Evolutionary conservation across 1,284 basidiomycete genomes (phyloP).

Genomic region (Testicularia cyperi): DNA sequence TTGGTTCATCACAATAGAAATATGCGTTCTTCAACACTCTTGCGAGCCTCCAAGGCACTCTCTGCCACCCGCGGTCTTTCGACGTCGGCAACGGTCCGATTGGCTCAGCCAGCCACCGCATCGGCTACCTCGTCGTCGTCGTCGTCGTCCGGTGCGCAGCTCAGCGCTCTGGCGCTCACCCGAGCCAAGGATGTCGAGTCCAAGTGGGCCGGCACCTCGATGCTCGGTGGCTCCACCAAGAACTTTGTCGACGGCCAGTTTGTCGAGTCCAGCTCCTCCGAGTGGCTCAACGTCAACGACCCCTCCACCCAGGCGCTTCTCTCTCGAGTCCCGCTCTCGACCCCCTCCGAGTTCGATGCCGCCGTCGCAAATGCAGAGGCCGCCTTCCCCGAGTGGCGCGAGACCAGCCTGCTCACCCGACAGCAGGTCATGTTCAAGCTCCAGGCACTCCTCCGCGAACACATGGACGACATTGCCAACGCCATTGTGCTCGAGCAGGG

Average conservation of each 20-base stretch:
- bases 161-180: slow-evolving; percentile 38
- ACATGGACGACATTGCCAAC: slow-evolving; percentile 62
- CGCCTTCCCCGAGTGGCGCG: slow-evolving; percentile 87
- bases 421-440: slow-evolving; percentile 80
- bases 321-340: slow-evolving; percentile 86
- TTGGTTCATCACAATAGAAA: too few species aligned
- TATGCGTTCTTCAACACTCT: slow-evolving; percentile 1
- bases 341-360: slow-evolving; percentile 75
- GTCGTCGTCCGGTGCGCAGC: slow-evolving; percentile 14
- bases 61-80: slow-evolving; percentile 16
- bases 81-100: slow-evolving; percentile 16
- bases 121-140: slow-evolving; percentile 9
- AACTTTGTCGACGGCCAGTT: slow-evolving; percentile 88
- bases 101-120: slow-evolving; percentile 21
- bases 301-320: slow-evolving; percentile 87
- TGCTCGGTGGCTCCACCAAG: slow-evolving; percentile 71
- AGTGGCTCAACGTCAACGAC: slow-evolving; percentile 83
- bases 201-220: slow-evolving; percentile 79
- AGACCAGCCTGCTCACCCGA: slow-evolving; percentile 78
- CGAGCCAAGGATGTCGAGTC: slow-evolving; percentile 46
- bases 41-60: slow-evolving; percentile 7
- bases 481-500: slow-evolving; percentile 58
- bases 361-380: slow-evolving; percentile 84
- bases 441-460: slow-evolving; percentile 60
- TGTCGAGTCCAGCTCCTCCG: slow-evolving; percentile 72